Percentiles rank a stretch among this genome's conserved stretches.
phyloP scores from a whole-genome alignment of 2,329 filamentous ascomycete species.

The Sarocladiaceae sp. region DNA sequence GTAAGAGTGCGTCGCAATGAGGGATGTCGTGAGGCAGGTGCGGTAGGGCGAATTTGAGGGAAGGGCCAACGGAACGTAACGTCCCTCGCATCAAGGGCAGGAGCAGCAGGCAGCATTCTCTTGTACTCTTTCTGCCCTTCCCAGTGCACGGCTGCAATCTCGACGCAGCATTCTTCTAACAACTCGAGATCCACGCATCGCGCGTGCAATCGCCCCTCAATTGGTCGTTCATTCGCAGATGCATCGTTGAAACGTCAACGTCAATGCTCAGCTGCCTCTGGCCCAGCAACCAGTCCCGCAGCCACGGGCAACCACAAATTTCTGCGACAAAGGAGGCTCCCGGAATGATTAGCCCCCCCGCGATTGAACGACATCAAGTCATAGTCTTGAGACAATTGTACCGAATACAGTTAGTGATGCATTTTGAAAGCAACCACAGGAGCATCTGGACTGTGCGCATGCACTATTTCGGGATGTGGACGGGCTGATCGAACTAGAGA shows the following conservation, averaged over 20 bases:
- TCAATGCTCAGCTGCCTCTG: slow-evolving; percentile 6
- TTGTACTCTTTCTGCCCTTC: slow-evolving; percentile 3
- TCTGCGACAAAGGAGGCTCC: slow-evolving; percentile 8
- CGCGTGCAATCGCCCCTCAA: background rate
- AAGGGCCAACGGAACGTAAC: background rate
- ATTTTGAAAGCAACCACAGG: no score
- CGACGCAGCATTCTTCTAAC: background rate
- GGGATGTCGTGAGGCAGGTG: background rate
- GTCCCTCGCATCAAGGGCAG: background rate
- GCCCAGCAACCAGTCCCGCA: slow-evolving; percentile 5
- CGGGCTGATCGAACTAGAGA: no score
- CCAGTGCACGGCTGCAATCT: background rate
- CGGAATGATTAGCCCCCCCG: slow-evolving; percentile 7
- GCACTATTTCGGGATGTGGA: no score
- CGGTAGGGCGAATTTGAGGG: background rate
- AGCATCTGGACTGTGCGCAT: no score
- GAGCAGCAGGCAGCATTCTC: background rate
- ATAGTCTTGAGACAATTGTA: background rate
- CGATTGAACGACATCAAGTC: background rate
- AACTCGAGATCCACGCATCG: background rate
- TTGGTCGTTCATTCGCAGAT: background rate
- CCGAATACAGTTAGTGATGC: background rate
- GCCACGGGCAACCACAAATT: slow-evolving; percentile 7
- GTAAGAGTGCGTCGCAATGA: background rate
- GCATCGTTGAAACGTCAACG: slow-evolving; percentile 4